These are phyloP conservation scores for Nakazawaea laoshanensis DNA, from an alignment of 805 yeast species.

Conservation along the genomic window DNA sequence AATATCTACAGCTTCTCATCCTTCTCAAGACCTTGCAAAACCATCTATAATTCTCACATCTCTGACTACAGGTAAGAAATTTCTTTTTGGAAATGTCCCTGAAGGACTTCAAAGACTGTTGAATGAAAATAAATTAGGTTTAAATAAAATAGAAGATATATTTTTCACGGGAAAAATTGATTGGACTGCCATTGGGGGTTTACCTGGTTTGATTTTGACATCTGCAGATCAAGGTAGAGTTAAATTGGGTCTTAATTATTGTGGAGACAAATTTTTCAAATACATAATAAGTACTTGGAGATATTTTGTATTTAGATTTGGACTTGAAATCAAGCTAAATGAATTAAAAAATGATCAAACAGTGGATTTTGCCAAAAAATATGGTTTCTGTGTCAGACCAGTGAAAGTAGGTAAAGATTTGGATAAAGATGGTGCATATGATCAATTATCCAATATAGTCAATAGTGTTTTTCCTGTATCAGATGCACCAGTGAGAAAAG, in stretches of 20 bases:
- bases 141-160: constrained; percentile 52
- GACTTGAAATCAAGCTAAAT: constrained; percentile 38
- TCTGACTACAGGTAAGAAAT: constrained; percentile 42
- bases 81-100: constrained; percentile 69
- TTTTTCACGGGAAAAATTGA: constrained; percentile 71
- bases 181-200: constrained; percentile 83
- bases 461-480: constrained; percentile 46
- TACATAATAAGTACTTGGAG: constrained; percentile 77
- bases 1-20: constrained; percentile 31
- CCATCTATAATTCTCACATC: constrained; percentile 46
- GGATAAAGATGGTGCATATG: neutral
- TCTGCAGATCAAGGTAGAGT: constrained; percentile 69
- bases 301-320: constrained; percentile 75
- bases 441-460: constrained; percentile 22
- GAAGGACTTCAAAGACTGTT: constrained; percentile 83
- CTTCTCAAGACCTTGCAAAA: constrained; percentile 49
- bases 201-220: constrained; percentile 84
- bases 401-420: neutral
- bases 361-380: constrained; percentile 10
- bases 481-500: neutral
- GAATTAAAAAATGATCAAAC: constrained; percentile 15
- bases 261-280: constrained; percentile 31
- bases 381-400: constrained; percentile 7
- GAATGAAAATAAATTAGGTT: constrained; percentile 47
- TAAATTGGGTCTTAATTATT: constrained; percentile 44